Conservation (phyloP, 805 yeast genomes). For the Teunomyces aglyptinius region DNA sequence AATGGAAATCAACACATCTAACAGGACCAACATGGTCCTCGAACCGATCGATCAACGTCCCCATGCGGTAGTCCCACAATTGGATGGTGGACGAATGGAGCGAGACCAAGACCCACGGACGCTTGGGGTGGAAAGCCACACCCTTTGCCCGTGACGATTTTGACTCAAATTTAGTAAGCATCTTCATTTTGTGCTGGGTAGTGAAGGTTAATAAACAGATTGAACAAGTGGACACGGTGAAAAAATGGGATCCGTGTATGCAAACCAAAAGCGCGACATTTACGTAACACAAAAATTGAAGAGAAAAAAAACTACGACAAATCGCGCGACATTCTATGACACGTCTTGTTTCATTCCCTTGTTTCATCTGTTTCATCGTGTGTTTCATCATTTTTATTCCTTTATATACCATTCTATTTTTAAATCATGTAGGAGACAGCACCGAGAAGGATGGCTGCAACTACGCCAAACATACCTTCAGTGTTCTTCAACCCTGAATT, state of each 20-base stretch:
- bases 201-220: conserved; percentile 1
- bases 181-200: conserved; percentile 19
- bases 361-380: not conserved
- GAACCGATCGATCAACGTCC: conserved; percentile 90
- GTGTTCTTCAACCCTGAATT: conserved; percentile 3
- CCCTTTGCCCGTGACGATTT: conserved; percentile 97
- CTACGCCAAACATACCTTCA: conserved; percentile 17
- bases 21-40: conserved; percentile 99
- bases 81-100: conserved; percentile 98
- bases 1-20: conserved; percentile 92
- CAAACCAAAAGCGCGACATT: not conserved
- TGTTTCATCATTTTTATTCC: not conserved
- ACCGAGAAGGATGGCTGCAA: conserved; percentile 21
- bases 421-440: conserved; percentile 15
- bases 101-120: conserved; percentile 96
- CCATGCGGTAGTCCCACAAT: conserved; percentile 99
- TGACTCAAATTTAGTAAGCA: conserved; percentile 76
- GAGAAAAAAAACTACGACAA: not conserved
- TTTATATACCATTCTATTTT: not conserved
- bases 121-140: conserved; percentile 92
- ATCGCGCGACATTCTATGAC: not conserved
- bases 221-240: conserved; percentile 4
- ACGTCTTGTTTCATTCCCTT: not conserved
- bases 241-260: not conserved
- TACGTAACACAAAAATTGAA: not conserved